Evolutionary conservation across 768 basidiomycete species (phyloP).

Genomic region (Arthromyces matolae): DNA sequence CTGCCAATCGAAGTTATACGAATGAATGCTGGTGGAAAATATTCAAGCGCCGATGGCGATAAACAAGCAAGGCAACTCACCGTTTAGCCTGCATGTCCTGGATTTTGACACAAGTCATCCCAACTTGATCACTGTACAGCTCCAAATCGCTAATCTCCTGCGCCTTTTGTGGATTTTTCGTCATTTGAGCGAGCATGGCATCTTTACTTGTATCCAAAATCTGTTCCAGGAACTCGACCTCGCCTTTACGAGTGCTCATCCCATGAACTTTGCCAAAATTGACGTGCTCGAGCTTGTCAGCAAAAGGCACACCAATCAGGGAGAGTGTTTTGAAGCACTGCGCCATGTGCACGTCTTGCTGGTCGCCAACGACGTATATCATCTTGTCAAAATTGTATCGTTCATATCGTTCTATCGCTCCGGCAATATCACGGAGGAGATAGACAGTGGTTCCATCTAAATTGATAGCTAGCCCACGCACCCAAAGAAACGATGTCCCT

Average conservation of each 20-base stretch:
- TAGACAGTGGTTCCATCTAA: slow-evolving; percentile 90
- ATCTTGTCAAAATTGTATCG: slow-evolving; percentile 83
- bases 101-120: slow-evolving; percentile 93
- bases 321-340: slow-evolving; percentile 92
- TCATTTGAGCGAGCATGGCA: slow-evolving; percentile 96
- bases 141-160: slow-evolving; percentile 82
- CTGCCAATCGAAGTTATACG: slow-evolving; percentile 92
- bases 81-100: slow-evolving; percentile 94
- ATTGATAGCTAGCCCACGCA: not conserved
- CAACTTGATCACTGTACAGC: slow-evolving; percentile 71
- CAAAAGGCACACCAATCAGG: slow-evolving; percentile 86
- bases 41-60: not conserved
- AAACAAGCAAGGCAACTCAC: slow-evolving; percentile 34
- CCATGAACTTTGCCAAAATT: slow-evolving; percentile 89
- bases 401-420: slow-evolving; percentile 85
- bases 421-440: slow-evolving; percentile 90
- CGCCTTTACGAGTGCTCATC: slow-evolving; percentile 92
- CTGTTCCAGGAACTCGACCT: slow-evolving; percentile 90
- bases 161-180: slow-evolving; percentile 89
- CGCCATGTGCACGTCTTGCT: slow-evolving; percentile 79
- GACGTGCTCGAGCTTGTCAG: slow-evolving; percentile 75
- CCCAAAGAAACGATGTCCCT: not conserved
- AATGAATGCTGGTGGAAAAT: slow-evolving; percentile 66
- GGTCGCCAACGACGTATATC: slow-evolving; percentile 87
- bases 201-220: slow-evolving; percentile 81